Conservation (phyloP, 2,329 filamentous ascomycete species). For the Neofusicoccum ribis region DNA sequence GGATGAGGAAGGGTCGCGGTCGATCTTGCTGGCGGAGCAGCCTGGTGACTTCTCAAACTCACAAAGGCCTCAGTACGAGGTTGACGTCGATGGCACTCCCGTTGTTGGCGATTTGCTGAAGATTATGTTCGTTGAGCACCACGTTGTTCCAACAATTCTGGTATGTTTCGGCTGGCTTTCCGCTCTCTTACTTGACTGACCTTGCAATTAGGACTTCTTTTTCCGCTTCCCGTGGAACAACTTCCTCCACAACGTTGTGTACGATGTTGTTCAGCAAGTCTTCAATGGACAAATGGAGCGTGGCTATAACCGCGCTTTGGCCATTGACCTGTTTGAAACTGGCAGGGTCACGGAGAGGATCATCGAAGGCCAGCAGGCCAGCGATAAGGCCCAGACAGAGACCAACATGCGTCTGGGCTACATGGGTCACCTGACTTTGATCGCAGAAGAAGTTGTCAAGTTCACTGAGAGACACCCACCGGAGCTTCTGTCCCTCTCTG, state of each 20-base stretch:
- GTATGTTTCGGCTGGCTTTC: conserved; percentile 56
- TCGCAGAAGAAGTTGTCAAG: conserved; percentile 97
- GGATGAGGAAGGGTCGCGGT: conserved; percentile 35
- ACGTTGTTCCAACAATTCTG: conserved; percentile 91
- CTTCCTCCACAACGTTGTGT: conserved; percentile 98
- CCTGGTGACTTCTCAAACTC: conserved; percentile 26
- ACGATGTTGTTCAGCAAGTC: conserved; percentile 97
- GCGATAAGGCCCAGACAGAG: conserved; percentile 79
- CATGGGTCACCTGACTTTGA: conserved; percentile 96
- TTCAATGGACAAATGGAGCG: conserved; percentile 98
- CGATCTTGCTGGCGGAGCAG: conserved; percentile 36
- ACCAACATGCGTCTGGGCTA: conserved; percentile 92
- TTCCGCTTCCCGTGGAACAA: conserved; percentile 99
- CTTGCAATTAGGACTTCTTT: conserved; percentile 75
- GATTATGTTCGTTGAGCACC: conserved; percentile 92
- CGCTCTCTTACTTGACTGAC: not conserved
- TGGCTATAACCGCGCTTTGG: conserved; percentile 85
- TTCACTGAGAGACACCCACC: conserved; percentile 93
- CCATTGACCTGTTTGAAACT: conserved; percentile 88
- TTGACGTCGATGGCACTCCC: conserved; percentile 64
- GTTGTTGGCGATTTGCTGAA: conserved; percentile 95
- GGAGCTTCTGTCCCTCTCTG: conserved; percentile 78
- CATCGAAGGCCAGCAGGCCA: conserved; percentile 83
- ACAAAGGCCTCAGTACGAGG: conserved; percentile 50
- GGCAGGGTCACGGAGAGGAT: conserved; percentile 89